Conservation (phyloP, 2,329 filamentous ascomycete species). For the Xylariomycetidae sp. region DNA sequence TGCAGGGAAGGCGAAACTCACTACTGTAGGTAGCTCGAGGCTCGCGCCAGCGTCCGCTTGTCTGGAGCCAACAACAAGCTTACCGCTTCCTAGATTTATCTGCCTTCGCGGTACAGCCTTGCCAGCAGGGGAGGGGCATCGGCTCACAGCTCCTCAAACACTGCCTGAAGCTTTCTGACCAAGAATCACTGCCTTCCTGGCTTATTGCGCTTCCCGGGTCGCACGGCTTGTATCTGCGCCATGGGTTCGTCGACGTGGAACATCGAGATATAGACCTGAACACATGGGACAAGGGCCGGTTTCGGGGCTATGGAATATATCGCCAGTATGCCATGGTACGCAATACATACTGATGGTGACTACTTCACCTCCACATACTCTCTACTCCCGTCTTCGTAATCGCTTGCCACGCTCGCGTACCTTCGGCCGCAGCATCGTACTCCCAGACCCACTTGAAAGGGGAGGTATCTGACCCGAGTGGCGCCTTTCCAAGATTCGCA, state of each 20-base stretch:
- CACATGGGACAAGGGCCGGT: slow-evolving; percentile 6
- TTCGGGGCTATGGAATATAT: slow-evolving; percentile 10
- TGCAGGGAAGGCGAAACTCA: slow-evolving; percentile 7
- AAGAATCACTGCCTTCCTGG: slow-evolving; percentile 7
- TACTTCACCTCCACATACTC: too few relatives aligned
- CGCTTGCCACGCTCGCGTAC: neutral
- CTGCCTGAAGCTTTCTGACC: slow-evolving; percentile 6
- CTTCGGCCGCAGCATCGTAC: neutral
- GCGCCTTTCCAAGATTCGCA: too few relatives aligned
- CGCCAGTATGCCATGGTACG: slow-evolving; percentile 10
- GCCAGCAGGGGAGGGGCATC: slow-evolving; percentile 7
- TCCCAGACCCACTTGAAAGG: slow-evolving; percentile 1
- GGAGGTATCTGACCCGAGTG: too few relatives aligned
- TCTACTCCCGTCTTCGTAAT: slow-evolving; percentile 1
- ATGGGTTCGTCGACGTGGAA: slow-evolving; percentile 8
- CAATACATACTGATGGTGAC: too few relatives aligned
- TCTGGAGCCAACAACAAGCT: slow-evolving; percentile 1
- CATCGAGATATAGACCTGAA: slow-evolving; percentile 7
- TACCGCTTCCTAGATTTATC: slow-evolving; percentile 8
- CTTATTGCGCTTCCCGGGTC: slow-evolving; percentile 9
- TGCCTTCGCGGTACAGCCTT: slow-evolving; percentile 7
- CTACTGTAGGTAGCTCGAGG: slow-evolving; percentile 5
- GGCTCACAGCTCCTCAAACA: slow-evolving; percentile 7
- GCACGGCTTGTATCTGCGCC: slow-evolving; percentile 7
- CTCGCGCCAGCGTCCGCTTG: neutral